phyloP scores from a whole-genome alignment of 106 monocot genomes.

The Allium fistulosum region DNA sequence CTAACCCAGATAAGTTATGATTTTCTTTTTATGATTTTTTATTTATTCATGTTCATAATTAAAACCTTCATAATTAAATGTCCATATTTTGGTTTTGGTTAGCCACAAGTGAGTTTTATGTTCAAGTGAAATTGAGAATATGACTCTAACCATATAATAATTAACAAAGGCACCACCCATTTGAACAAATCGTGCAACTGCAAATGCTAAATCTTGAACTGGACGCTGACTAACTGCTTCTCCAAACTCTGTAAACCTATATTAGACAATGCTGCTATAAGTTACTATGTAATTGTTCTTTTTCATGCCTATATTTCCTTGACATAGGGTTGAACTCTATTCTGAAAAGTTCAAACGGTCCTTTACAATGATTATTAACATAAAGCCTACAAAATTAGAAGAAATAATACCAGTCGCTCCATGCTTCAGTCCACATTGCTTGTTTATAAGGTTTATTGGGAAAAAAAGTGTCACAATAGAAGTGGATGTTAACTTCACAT shows the following conservation, averaged over 20 bases:
- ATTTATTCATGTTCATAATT: no score
- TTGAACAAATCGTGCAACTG: conserved; percentile 88
- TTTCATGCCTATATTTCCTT: no score
- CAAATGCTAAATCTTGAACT: conserved; percentile 91
- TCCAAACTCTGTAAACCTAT: conserved; percentile 94
- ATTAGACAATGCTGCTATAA: not conserved
- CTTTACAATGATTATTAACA: not conserved
- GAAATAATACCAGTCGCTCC: conserved; percentile 89
- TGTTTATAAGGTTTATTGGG: conserved; percentile 94
- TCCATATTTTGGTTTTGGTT: no score
- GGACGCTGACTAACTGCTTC: conserved; percentile 65
- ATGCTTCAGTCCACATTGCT: conserved; percentile 95
- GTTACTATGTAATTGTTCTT: no score
- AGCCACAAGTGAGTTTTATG: no score
- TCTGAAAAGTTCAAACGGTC: not conserved
- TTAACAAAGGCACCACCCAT: conserved; percentile 91
- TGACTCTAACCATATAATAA: conserved; percentile 80
- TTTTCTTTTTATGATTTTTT: no score
- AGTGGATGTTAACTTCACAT: conserved; percentile 1
- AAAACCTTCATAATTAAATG: no score
- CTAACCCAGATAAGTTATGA: no score
- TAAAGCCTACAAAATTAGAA: not conserved
- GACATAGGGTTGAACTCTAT: no score
- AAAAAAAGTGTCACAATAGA: conserved; percentile 84
- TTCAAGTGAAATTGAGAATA: not conserved